Evolutionary conservation across 345 rosid species (phyloP), one percentile per base, ranked within the genome.

Genomic region (Crucihimalaya himalaica): DNA sequence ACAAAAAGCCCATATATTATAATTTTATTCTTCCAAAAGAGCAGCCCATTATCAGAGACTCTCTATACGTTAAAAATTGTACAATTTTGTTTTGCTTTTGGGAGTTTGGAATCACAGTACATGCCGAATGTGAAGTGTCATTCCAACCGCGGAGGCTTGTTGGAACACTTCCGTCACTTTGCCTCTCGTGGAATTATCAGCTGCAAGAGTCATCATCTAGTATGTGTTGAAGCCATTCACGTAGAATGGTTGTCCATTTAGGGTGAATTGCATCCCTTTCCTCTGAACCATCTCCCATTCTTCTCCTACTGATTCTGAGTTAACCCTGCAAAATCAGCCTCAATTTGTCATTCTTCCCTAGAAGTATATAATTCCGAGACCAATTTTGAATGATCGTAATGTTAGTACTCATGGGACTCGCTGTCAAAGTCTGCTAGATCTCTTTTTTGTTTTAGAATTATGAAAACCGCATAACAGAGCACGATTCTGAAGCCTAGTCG

Each of bases 161-260:
- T 87, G 90, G 72, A 95, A 88, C 66, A 90, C 74, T 64, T 95
- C 91, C 25, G 83, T 86, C 58, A 95, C 92, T 81, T 90, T 92
- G 59, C 87, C 88, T 78, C 92, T 86, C 0, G 97, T 95, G 23
- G 97, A 95, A 54, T 83, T 81, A 68, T 95, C 97, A 12, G 96
- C 97, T 18, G 97, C 93, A 61, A 95, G 81, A 23, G 83, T 89
- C 99, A 95, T 95, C 79, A 95, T 65, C 99, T 97, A 95, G 83
- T 89, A 92, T 32, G 99, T 92, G 77, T 95, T 95, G 84, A 95
- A 95, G 45, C 99, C 99, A 71, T 89, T 95, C 12, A 95, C 87
- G 68, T 92, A 95, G 79, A 92, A 95, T 16, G 97, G 92, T 61
- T 85, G 85, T 58, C 75, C 96, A 74, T 86, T 83, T 11, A 88